phyloP scores from a whole-genome alignment of 257 asterid genomes.

The Ajuga chamaepitys region DNA sequence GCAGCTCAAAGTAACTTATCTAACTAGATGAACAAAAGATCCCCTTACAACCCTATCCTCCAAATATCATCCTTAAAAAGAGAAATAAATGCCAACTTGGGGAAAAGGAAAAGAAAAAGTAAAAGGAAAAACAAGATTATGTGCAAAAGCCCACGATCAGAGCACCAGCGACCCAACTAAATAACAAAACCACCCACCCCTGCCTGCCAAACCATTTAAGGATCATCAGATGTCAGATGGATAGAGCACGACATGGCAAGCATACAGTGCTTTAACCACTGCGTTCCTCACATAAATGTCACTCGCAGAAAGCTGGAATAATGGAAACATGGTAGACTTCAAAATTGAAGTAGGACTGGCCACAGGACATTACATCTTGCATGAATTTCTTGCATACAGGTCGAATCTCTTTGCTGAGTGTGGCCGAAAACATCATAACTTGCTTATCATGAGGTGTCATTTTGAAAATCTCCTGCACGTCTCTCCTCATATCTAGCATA shows the following conservation, averaged over 20 bases:
- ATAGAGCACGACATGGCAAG: constrained; percentile 32
- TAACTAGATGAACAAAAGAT: constrained; percentile 9
- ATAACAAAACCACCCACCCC: constrained; percentile 1
- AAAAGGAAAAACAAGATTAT: neutral
- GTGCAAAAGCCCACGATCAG: neutral
- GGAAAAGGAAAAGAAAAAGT: too few species aligned
- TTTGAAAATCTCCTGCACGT: constrained; percentile 88
- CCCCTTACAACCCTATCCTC: constrained; percentile 11
- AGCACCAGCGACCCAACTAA: constrained; percentile 8
- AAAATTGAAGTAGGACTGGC: constrained; percentile 70
- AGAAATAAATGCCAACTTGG: neutral
- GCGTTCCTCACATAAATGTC: constrained; percentile 33
- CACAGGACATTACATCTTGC: constrained; percentile 97
- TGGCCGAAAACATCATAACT: constrained; percentile 97
- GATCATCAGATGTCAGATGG: constrained; percentile 23
- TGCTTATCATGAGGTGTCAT: constrained; percentile 97
- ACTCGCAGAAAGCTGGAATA: constrained; percentile 50
- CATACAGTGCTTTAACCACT: constrained; percentile 42
- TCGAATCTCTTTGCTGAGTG: constrained; percentile 95
- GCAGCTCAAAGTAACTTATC: constrained; percentile 22
- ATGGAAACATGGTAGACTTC: constrained; percentile 48
- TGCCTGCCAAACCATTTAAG: constrained; percentile 14
- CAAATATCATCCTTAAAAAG: neutral
- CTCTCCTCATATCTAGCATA: constrained; percentile 84
- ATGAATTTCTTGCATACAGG: constrained; percentile 96